Evolutionary conservation across 345 rosid genomes (phyloP).

Genomic region (Gossypium raimondii): DNA sequence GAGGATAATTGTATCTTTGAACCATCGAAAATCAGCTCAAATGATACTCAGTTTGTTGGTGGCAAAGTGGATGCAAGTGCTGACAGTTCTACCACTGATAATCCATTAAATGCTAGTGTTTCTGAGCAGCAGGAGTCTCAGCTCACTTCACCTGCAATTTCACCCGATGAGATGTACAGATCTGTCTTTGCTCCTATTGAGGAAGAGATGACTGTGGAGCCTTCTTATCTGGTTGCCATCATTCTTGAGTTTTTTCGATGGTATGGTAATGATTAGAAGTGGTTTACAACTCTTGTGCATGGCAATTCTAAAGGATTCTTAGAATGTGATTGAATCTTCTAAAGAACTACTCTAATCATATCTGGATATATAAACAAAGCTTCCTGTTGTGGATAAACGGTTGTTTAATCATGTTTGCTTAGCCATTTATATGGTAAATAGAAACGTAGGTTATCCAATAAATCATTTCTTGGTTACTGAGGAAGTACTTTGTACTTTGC

Average conservation of each 20-base stretch:
- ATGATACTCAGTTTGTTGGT: slow-evolving; percentile 21
- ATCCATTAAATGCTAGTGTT: slow-evolving; percentile 41
- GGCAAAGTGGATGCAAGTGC: slow-evolving; percentile 35
- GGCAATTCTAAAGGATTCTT: neutral
- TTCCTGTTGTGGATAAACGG: neutral
- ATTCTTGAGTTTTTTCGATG: slow-evolving; percentile 83
- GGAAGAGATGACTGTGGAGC: slow-evolving; percentile 82
- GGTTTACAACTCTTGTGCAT: slow-evolving; percentile 5
- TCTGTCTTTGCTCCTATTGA: slow-evolving; percentile 81
- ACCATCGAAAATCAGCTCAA: slow-evolving; percentile 35
- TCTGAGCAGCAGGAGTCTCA: slow-evolving; percentile 66
- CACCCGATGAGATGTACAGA: slow-evolving; percentile 91
- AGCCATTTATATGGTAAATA: neutral
- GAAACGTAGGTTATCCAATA: neutral
- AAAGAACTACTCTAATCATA: neutral
- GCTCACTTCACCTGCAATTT: slow-evolving; percentile 70
- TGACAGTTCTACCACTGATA: slow-evolving; percentile 34
- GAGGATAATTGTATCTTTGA: slow-evolving; percentile 42
- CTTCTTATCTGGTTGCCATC: slow-evolving; percentile 77
- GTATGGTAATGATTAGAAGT: slow-evolving; percentile 34
- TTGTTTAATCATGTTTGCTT: neutral
- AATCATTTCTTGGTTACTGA: neutral
- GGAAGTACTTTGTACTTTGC: slow-evolving; percentile 4
- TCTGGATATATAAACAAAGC: neutral
- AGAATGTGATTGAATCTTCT: slow-evolving; percentile 2